phyloP scores from a whole-genome alignment of 2,329 filamentous ascomycete species.

The Calonectria ilicicola region DNA sequence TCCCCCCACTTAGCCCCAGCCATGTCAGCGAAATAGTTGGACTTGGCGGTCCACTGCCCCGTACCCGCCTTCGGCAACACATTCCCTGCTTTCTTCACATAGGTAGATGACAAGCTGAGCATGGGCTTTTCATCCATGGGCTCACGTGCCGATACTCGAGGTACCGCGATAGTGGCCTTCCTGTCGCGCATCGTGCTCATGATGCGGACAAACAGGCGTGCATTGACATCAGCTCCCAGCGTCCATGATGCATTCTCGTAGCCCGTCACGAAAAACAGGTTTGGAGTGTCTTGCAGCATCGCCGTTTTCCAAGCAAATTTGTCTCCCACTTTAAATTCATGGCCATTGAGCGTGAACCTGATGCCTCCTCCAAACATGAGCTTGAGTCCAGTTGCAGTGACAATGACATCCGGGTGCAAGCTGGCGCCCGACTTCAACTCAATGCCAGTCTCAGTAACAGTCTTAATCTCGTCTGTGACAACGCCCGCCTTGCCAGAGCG shows the following conservation, averaged over 20 bases:
- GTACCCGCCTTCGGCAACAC: constrained; percentile 60
- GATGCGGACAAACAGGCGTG: constrained; percentile 61
- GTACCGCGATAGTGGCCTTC: constrained; percentile 56
- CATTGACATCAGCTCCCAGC: constrained; percentile 49
- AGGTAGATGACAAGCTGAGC: constrained; percentile 62
- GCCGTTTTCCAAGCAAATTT: constrained; percentile 3
- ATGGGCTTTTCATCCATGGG: constrained; percentile 52
- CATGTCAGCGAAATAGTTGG: constrained; percentile 45
- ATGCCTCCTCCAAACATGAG: constrained; percentile 66
- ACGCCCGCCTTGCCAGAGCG: constrained; percentile 24
- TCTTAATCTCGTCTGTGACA: not conserved
- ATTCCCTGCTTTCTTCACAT: constrained; percentile 56
- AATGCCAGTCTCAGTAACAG: constrained; percentile 44
- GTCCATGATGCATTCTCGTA: constrained; percentile 12
- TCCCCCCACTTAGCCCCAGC: constrained; percentile 46
- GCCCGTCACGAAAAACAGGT: not conserved
- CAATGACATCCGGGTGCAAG: constrained; percentile 69
- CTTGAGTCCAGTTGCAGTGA: constrained; percentile 73
- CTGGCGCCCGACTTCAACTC: constrained; percentile 49
- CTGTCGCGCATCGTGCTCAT: constrained; percentile 61
- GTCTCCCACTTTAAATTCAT: constrained; percentile 51
- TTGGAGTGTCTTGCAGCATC: not conserved
- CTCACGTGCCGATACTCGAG: constrained; percentile 40
- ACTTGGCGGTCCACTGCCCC: constrained; percentile 47
- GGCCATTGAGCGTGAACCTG: constrained; percentile 63